Conservation (phyloP, 768 basidiomycete species). For the Harrya chromipes region DNA sequence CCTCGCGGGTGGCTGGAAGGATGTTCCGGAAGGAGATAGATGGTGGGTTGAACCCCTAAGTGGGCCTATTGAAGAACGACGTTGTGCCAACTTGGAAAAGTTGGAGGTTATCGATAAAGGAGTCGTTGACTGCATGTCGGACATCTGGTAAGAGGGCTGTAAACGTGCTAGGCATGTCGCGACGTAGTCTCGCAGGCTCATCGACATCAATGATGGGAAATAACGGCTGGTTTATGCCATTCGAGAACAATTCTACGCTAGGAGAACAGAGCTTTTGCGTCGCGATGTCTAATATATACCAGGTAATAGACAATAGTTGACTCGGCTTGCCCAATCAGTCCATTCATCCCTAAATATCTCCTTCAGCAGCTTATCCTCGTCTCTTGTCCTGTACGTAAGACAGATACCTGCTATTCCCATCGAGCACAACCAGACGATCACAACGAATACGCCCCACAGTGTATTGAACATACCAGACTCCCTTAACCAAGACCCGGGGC, state of each 20-base stretch:
- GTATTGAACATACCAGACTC: conserved; percentile 3
- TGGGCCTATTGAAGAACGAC: conserved; percentile 37
- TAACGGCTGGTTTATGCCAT: no score
- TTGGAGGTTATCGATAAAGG: conserved; percentile 6
- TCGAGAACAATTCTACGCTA: no score
- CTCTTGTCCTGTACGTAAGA: background rate
- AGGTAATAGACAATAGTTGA: conserved; percentile 2
- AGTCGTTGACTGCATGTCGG: conserved; percentile 1
- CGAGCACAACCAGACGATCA: background rate
- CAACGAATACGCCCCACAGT: background rate
- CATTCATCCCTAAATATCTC: conserved; percentile 8
- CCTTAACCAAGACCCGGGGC: conserved; percentile 1
- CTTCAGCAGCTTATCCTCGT: conserved; percentile 6
- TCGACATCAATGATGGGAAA: no score
- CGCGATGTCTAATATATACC: background rate
- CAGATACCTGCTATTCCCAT: background rate
- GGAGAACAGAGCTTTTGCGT: no score
- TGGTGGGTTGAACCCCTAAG: conserved; percentile 65
- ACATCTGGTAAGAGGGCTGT: background rate
- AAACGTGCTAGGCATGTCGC: no score
- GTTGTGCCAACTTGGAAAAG: conserved; percentile 10
- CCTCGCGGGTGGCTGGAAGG: conserved; percentile 57
- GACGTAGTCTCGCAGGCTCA: no score
- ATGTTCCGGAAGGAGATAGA: conserved; percentile 50
- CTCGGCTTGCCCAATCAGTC: background rate